phyloP scores from a whole-genome alignment of 2,329 filamentous ascomycete genomes.

The Plectosphaerella sp. region DNA sequence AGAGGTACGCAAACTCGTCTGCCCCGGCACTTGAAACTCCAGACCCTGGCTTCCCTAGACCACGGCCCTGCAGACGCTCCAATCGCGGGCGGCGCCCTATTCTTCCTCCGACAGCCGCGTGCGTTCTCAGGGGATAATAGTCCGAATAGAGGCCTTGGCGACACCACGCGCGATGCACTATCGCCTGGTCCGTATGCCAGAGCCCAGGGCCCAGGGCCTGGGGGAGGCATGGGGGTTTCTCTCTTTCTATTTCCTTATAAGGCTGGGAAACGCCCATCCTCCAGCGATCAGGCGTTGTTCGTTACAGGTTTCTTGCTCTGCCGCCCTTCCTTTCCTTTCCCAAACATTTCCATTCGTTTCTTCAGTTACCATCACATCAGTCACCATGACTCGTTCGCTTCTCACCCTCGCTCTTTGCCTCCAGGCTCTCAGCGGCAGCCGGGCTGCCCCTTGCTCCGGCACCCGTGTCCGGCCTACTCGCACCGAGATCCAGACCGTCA shows the following conservation, averaged over 20 bases:
- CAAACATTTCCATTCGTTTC: background rate
- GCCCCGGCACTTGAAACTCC: background rate
- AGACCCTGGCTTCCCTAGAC: background rate
- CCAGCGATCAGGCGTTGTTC: background rate
- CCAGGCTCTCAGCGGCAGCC: conserved; percentile 1
- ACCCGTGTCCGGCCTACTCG: background rate
- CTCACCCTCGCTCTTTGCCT: conserved; percentile 1
- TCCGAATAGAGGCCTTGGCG: no score
- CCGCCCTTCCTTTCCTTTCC: background rate
- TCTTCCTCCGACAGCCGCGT: no score
- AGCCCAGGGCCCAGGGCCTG: no score
- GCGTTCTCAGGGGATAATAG: no score
- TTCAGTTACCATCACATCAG: no score
- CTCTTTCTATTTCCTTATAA: no score
- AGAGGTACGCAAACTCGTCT: background rate
- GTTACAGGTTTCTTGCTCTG: background rate
- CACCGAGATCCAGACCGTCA: background rate
- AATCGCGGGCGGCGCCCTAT: background rate
- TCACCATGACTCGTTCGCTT: conserved; percentile 1
- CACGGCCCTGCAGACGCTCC: background rate
- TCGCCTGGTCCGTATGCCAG: no score
- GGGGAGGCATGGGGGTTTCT: no score
- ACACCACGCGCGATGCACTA: no score
- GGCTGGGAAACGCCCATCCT: background rate
- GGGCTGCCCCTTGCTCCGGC: background rate